Base-by-base conservation (phyloP, 2,329 filamentous ascomycete species). In the Fusarium sp. region DNA sequence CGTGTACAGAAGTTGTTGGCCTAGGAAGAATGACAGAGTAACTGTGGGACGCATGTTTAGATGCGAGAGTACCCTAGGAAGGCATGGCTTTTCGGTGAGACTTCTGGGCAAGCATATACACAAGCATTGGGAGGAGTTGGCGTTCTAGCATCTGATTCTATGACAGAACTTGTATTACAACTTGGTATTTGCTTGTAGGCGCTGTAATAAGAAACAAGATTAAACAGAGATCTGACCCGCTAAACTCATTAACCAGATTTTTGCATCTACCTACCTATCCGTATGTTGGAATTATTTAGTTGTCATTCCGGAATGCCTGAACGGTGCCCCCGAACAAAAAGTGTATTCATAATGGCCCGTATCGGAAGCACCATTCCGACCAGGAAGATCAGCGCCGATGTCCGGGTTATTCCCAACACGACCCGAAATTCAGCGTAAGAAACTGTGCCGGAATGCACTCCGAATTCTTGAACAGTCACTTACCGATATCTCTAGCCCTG, bases 1-100 rank as follows among this genome's bases (percentile, higher is more conserved):
- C 79, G 81, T 41, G 82, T 83, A 22, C 78, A 81, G 64, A 81
- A 78, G 74, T 66, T 83, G 35, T 48, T 82, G 68, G 71, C 65
- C 30, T 81, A 60, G 76, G 26, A 20, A 35, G 30, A 28, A 55
- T 36, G n/a, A n/a, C 11, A 10, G 18, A 48, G 28, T 51, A 35
- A 36, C 16, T 41, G 33, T 48, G 41, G 35, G 69, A 26, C 28
- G 50, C 65, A 53, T 71, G 30, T 60, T 71, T 50, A 31, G 41
- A 47, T 66, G 45, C 45, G 47, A 39, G 65, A 55, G 76, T 77
- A 76, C 72, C 67, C 69, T 53, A 47, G 61, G 63, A 48, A 53
- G 64, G 55, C 61, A 35, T 48, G 50, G 33, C 38, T 45, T 61
- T 68, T 45, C 60, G 44, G 58, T 36, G 18, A 67, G 39, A 58